Evolutionary conservation across 768 basidiomycete genomes (phyloP).

Genomic region (Trametopsis cervina): DNA sequence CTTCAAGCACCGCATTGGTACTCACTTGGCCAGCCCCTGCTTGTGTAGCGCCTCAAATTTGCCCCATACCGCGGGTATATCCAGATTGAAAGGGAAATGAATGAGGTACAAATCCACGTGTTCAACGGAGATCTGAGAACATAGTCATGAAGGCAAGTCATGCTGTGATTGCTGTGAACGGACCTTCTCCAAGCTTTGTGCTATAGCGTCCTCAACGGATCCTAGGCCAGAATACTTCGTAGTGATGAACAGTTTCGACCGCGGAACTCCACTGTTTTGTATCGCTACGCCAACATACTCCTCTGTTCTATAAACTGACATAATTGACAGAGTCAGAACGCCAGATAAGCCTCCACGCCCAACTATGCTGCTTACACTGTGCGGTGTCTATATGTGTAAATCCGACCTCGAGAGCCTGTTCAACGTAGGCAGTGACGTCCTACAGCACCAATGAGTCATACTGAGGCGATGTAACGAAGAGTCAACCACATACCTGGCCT

Average conservation of each 20-base stretch:
- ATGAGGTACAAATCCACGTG: slow-evolving; percentile 69
- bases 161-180: too few relatives aligned
- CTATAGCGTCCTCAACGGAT: slow-evolving; percentile 32
- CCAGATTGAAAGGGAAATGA: slow-evolving; percentile 36
- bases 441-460: slow-evolving; percentile 26
- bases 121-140: slow-evolving; percentile 46
- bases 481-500: slow-evolving; percentile 15
- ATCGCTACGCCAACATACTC: slow-evolving; percentile 31
- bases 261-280: slow-evolving; percentile 27
- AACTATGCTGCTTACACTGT: slow-evolving; percentile 32
- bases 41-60: slow-evolving; percentile 49
- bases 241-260: slow-evolving; percentile 31
- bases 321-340: not conserved
- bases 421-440: slow-evolving; percentile 48
- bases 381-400: slow-evolving; percentile 64
- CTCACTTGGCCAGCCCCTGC: slow-evolving; percentile 31
- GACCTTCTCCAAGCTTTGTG: slow-evolving; percentile 42
- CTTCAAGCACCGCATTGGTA: not conserved
- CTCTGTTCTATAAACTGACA: slow-evolving; percentile 30
- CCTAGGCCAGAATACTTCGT: slow-evolving; percentile 42
- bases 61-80: slow-evolving; percentile 41
- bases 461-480: slow-evolving; percentile 2
- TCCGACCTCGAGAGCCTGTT: slow-evolving; percentile 51
- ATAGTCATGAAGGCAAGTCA: not conserved
- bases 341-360: not conserved